Base-by-base conservation (phyloP, 495 filamentous ascomycete species). In the Penicillium chermesinum region DNA sequence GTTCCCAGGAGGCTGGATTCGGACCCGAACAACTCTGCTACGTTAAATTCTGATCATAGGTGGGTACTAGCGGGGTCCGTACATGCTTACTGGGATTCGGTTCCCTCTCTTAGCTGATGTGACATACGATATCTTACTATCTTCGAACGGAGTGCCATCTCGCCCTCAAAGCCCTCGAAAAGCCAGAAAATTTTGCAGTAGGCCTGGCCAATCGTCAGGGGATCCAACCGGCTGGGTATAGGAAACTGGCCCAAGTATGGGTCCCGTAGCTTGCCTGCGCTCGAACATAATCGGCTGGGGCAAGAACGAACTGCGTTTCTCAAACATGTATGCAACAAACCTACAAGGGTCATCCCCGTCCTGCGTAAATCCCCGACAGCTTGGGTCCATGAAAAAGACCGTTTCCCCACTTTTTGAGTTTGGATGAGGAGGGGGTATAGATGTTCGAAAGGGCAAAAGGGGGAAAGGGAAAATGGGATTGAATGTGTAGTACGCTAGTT, bases 161-260 rank as follows among this genome's bases (percentile, higher is more conserved):
- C 30, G 25, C 5, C 10, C 25, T 30, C 30, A 10, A 44, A 21
- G 41, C 15, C 10, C 6, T 42, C 21, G 27, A n/a, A n/a, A n/a
- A n/a, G n/a, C n/a, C n/a, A n/a, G n/a, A n/a, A 20, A 2, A 44
- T 0, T 32, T 44, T 17, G 30, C 30, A 44, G 41, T 15, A 15
- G 21, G 52, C 52, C 54, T 39, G 25, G 15, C 58, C 58, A 61
- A 61, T 61, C 12, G 40, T 27, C n/a, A 33, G 9, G 1, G 16
- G 46, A 55, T 14, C 58, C 58, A 58, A 30, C 30, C 4, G 7
- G 32, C 38, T 53, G 58, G 58, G 52, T 55, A 61, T 55, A 53
- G 27, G 40, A 47, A 54, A 53, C 55, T 49, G 40, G 48, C 21
- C 47, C 34, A 61, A 45, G 50, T 51, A 55, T 49, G 49, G 55